phyloP scores from a whole-genome alignment of 768 basidiomycete genomes.

The Termitomyces sp. region DNA sequence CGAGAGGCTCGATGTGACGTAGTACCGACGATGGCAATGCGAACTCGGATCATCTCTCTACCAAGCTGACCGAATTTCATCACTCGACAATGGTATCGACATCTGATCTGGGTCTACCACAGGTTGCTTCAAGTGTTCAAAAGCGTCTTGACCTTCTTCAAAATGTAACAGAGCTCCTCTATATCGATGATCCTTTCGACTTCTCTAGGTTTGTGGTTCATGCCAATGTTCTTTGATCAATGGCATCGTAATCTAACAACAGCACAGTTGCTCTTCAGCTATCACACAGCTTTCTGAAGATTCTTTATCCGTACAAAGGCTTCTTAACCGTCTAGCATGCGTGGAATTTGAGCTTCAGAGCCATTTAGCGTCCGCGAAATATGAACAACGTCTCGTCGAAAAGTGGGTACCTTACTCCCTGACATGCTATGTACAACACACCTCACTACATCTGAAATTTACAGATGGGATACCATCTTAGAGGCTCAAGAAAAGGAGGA shows the following conservation, averaged over 20 bases:
- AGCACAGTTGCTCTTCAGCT: conserved; percentile 33
- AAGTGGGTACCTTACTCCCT: conserved; percentile 25
- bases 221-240: background rate
- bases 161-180: background rate
- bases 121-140: background rate
- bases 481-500: conserved; percentile 18
- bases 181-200: conserved; percentile 2
- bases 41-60: too few species aligned
- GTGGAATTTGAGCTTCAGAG: conserved; percentile 34
- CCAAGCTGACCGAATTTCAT: too few species aligned
- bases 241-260: background rate
- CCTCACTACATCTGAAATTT: background rate
- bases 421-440: background rate
- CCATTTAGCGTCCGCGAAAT: conserved; percentile 28
- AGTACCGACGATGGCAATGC: too few species aligned
- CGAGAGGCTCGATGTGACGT: too few species aligned
- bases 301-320: conserved; percentile 26
- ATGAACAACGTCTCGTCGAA: conserved; percentile 33
- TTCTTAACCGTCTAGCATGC: conserved; percentile 27
- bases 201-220: conserved; percentile 5
- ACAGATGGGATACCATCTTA: conserved; percentile 34
- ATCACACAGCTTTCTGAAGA: conserved; percentile 30
- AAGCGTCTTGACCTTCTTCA: background rate
- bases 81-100: background rate
- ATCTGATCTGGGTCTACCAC: background rate